Evolutionary conservation across 345 rosid species (phyloP), one percentile per base, ranked within the genome.

Genomic region (Cardamine resedifolia): DNA sequence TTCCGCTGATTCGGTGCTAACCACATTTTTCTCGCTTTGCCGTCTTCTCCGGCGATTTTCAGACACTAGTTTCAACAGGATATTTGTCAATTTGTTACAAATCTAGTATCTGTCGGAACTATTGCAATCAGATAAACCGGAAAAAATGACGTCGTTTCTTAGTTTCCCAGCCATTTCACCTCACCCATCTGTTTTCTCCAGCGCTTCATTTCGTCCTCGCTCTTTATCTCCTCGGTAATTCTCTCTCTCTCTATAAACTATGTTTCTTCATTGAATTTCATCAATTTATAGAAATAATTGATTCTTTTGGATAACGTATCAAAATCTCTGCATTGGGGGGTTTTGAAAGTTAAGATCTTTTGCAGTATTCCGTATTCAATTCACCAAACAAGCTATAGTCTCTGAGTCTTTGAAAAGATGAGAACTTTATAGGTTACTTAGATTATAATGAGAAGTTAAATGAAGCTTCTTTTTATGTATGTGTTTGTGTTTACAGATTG

Each of bases 201-300:
- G 61, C 66, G 78, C 66, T 48, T 74, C 81, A 48, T 74, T 77
- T 59, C 78, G 49, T 63, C 55, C 68, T 68, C 81, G 81, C 58
- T 31, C 67, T 23, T 52, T 36, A 26, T 74, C 76, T 50, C 76
- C 78, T 16, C 73, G 85, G 85, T 74, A 72, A 58, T 30, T 67
- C 45, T 30, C 73, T 44, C 55, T 41, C 70, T 33, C 61, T 33
- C 49, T 27, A 19, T 43, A 0, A 27, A 16, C 50, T 39, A 4
- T 21, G 5, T 41, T 68, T 68, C 26, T 41, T 20, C 23, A 6
- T 60, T 23, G 18, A 57, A 19, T 18, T 62, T 41, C 15, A 19
- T 56, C 2, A 16, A 41, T 64, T 55, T 21, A 44, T 73, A 0
- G 0, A 65, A 33, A 8, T 12, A 11, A 11, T 26, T 24, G 45